These are phyloP conservation scores for Penicillium vulpinum DNA, from an alignment of 2,329 filamentous ascomycete genomes.

Conservation along the genomic window DNA sequence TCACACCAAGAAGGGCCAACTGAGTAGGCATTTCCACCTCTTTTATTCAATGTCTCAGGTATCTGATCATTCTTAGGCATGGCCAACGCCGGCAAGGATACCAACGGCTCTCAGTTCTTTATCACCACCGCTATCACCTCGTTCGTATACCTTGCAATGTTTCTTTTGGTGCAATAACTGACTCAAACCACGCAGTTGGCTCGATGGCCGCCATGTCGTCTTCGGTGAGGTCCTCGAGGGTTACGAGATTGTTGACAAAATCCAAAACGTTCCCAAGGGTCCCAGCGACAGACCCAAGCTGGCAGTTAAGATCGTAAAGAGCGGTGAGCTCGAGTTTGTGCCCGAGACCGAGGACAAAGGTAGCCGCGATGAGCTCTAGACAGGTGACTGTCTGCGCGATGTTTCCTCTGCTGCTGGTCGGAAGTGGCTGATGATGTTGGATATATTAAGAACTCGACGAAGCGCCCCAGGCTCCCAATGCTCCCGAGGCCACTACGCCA, in stretches of 20 bases:
- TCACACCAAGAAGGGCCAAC: constrained; percentile 63
- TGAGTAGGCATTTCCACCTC: constrained; percentile 45
- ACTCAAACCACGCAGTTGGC: constrained; percentile 48
- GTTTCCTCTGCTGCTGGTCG: constrained; percentile 25
- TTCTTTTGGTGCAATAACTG: constrained; percentile 1
- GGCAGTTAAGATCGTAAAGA: constrained; percentile 65
- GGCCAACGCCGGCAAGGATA: constrained; percentile 66
- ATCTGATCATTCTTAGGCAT: constrained; percentile 49
- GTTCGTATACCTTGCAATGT: constrained; percentile 25
- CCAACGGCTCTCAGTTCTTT: constrained; percentile 68
- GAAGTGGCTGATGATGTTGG: constrained; percentile 37
- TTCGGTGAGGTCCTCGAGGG: constrained; percentile 70
- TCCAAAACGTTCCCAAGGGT: constrained; percentile 62
- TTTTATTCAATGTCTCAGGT: not conserved
- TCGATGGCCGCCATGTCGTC: constrained; percentile 65
- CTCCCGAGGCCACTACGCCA: constrained; percentile 4
- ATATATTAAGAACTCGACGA: constrained; percentile 25
- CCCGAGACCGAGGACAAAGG: constrained; percentile 52
- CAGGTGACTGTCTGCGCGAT: constrained; percentile 27
- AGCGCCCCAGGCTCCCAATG: constrained; percentile 7
- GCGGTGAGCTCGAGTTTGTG: constrained; percentile 62
- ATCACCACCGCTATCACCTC: constrained; percentile 63
- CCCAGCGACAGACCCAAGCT: constrained; percentile 58
- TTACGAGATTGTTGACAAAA: constrained; percentile 65
- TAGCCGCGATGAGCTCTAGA: constrained; percentile 67